A percentile compares a stretch with the other conserved stretches of the same genome.
phyloP scores from a whole-genome alignment of 768 basidiomycete species.

The Neoboletus brunneissimus region DNA sequence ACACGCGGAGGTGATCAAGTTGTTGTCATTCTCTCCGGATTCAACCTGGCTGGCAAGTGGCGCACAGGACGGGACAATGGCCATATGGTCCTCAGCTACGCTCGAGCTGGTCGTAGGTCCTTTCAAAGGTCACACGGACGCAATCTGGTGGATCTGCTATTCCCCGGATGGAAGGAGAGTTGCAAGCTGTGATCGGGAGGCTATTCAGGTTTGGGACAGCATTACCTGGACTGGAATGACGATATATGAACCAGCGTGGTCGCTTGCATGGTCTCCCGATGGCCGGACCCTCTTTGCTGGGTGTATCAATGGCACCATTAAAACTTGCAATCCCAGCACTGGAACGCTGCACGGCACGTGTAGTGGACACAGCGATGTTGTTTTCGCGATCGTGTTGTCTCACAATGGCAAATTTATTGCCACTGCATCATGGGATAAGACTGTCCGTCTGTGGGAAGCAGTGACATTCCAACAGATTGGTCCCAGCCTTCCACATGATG shows the following conservation, averaged over 20 bases:
- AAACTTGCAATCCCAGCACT: slow-evolving; percentile 6
- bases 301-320: slow-evolving; percentile 16
- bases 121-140: slow-evolving; percentile 6
- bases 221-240: neutral
- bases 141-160: slow-evolving; percentile 18
- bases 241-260: slow-evolving; percentile 18
- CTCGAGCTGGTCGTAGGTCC: slow-evolving; percentile 10
- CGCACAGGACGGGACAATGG: slow-evolving; percentile 14
- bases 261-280: slow-evolving; percentile 20
- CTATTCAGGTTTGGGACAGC: slow-evolving; percentile 17
- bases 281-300: slow-evolving; percentile 17
- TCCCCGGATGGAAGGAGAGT: slow-evolving; percentile 19
- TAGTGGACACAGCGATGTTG: slow-evolving; percentile 15
- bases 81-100: slow-evolving; percentile 14
- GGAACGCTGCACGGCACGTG: slow-evolving; percentile 1
- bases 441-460: slow-evolving; percentile 28
- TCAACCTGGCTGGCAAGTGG: slow-evolving; percentile 18
- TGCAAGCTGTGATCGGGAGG: slow-evolving; percentile 21
- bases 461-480: slow-evolving; percentile 17
- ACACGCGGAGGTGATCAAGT: slow-evolving; percentile 9
- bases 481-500: slow-evolving; percentile 14
- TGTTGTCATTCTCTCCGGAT: slow-evolving; percentile 20
- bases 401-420: slow-evolving; percentile 20
- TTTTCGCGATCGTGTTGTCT: slow-evolving; percentile 23
- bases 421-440: slow-evolving; percentile 29